Evolutionary conservation across 352 stramenopile genomes (phyloP), one percentile per base, ranked within the genome.

Genomic region (Elongisporangium prolatum): DNA sequence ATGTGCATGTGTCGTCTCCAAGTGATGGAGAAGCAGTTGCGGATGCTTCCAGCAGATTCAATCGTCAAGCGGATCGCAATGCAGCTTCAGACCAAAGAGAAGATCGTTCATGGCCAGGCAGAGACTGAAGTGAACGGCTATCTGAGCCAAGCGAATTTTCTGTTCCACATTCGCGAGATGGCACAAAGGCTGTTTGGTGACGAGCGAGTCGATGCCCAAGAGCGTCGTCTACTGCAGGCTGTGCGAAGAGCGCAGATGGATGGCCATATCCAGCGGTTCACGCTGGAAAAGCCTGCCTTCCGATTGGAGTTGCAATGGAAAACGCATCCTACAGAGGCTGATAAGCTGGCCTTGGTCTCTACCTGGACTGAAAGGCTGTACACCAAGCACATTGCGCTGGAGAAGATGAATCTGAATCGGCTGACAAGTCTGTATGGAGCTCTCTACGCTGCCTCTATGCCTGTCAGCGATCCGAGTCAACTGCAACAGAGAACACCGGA

Each of bases 101-200:
- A 40, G 28, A 13, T 40, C 4, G 64, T 60, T 25, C 60, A 75
- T 51, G 62, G 25, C 4, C 40, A 16, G 20, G 47, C 67, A n/a
- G 66, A 75, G 21, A 63, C 72, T 54, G 62, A 75, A 17, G 80
- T 81, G 21, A 76, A 89, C 28, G 82, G 82, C 9, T 91, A 91
- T 50, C 54, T 86, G 52, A 86, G 74, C 54, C 75, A 72, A 4
- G 57, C 76, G 47, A 64, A 66, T n/a, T 48, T 88, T 7, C 59
- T 77, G 6, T 86, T 88, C 48, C 82, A 91, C 50, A 62, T 91
- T 1, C 67, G 75, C 7, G 79, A 83, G 44, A 64, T 82, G 50
- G 82, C 79, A 4, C 55, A 74, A 16, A 24, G 22, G 5, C 55
- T 75, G 4, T 66, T 73, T 20, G 51, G 47, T 24, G 56, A 64